Evolutionary conservation across 2,329 filamentous ascomycete species (phyloP).

Genomic region (Chaetothyriales sp.): DNA sequence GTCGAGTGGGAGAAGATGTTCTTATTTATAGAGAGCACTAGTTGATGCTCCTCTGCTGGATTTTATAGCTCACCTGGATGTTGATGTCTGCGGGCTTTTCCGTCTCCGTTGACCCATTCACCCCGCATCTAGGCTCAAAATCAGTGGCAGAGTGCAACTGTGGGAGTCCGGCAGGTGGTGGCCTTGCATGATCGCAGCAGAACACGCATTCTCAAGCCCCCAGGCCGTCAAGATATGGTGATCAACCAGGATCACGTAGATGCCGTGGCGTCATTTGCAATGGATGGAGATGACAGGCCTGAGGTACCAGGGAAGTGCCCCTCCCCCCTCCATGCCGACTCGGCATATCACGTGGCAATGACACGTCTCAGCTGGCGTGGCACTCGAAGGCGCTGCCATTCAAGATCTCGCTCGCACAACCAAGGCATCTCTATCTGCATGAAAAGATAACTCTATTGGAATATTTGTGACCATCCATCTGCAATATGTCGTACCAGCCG

Average conservation of each 20-base stretch:
- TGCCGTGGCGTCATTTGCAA: background rate
- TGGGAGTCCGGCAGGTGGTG: background rate
- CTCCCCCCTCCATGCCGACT: background rate
- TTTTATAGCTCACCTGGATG: background rate
- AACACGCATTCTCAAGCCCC: background rate
- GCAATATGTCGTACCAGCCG: conserved; percentile 9
- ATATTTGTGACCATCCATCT: background rate
- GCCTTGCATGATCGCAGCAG: background rate
- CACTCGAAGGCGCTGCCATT: background rate
- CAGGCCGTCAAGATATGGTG: background rate
- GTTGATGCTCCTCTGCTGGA: background rate
- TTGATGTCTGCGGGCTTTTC: background rate
- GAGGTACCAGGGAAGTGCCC: background rate
- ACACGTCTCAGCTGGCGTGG: background rate
- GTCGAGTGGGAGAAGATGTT: background rate
- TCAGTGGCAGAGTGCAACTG: background rate
- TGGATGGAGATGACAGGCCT: background rate
- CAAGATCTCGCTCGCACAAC: background rate
- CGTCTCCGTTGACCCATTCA: background rate
- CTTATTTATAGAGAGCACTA: background rate
- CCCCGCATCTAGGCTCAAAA: background rate
- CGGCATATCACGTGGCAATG: background rate
- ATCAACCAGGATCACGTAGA: background rate
- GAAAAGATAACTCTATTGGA: background rate
- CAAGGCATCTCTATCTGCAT: background rate